Evolutionary conservation across 805 yeast species (phyloP), one percentile per base, ranked within the genome.

Genomic region (Ogataea naganishii): DNA sequence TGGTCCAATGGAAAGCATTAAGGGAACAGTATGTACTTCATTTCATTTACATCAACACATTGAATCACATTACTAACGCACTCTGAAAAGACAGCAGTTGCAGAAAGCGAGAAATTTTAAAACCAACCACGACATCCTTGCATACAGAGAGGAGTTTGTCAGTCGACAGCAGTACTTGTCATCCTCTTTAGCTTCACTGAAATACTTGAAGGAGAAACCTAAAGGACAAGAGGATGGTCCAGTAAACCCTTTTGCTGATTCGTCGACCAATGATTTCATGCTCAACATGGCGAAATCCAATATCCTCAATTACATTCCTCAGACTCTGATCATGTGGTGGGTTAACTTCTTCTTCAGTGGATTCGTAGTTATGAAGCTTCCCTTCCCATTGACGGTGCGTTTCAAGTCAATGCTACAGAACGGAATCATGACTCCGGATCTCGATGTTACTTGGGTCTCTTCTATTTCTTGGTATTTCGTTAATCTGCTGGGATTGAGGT

Each of bases 401-500:
- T 92, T 92, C 64, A 92, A 92, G 54, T 72, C 81, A 35, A 88
- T 92, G 94, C 58, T 92, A 24, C 98, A 92, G 56, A 73, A 72
- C 18, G 95, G 96, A 6, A 80, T 92, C 10, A 69, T 66, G 34
- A 86, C 97, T 1, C 67, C 78, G 1, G 94, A 89, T 45, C 62
- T 92, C 34, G 92, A 88, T 49, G 95, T 79, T 7, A 63, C 94
- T 17, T 92, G 95, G 75, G 97, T 92, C 12, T 79, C 92, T 21
- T 77, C 95, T 3, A 80, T 92, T 14, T 85, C 96, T 5, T 92
- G 97, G 97, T 92, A 89, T 53, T 83, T 92, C 52, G 81, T 89
- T 31, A 82, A 85, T 32, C 71, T 85, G 37, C 54, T 88, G 29
- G 97, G 97, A 18, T 66, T 92, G 36, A 72, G 73, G 41, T 80